Evolutionary conservation across 352 stramenopile genomes (phyloP), one percentile per base, ranked within the genome.

Genomic region (Pilasporangium apinafurcum): DNA sequence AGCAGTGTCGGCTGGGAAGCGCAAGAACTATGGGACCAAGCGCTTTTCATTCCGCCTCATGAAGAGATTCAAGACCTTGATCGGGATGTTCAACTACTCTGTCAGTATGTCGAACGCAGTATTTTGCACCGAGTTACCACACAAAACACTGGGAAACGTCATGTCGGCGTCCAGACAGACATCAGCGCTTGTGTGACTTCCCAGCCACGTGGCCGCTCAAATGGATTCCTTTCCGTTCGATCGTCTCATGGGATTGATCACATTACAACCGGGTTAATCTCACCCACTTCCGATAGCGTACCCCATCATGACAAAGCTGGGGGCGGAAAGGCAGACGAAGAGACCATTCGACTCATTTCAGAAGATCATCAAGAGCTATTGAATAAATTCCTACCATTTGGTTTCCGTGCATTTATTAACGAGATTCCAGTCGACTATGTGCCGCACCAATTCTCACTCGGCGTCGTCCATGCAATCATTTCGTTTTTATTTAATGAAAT

Each of bases 21-120:
- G 1, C 62, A 72, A 10, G 60, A 70, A 30, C 46, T 82, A 10
- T 82, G 69, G 69, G 65, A 82, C 29, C 65, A 77, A 58, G 69
- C 69, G 18, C 63, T 82, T 9, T 82, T 82, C 53, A 73, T 82
- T 18, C 69, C 69, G 5, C 57, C 63, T 5, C 52, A 61, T 10
- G 69, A 82, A 50, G 62, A 79, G 31, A 44, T 79, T 6, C 59
- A 72, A 32, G 69, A 82, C 24, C 43, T 82, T 18, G 63, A 71
- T 25, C 29, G 52, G 5, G 56, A 75, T 21, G 48, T 82, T 1
- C 53, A 63, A 24, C 40, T 53, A 3, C 44, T 82, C 9, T 63
- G 61, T 40, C 26, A 28, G 1, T 39, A 57, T 2, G 65, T 82
- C 16, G 69, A 82, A 40, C 38, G 49, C 5, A 25, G 28, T n/a